Conservation (phyloP, 176 grass and related monocot genomes). For the Leersia perrieri region DNA sequence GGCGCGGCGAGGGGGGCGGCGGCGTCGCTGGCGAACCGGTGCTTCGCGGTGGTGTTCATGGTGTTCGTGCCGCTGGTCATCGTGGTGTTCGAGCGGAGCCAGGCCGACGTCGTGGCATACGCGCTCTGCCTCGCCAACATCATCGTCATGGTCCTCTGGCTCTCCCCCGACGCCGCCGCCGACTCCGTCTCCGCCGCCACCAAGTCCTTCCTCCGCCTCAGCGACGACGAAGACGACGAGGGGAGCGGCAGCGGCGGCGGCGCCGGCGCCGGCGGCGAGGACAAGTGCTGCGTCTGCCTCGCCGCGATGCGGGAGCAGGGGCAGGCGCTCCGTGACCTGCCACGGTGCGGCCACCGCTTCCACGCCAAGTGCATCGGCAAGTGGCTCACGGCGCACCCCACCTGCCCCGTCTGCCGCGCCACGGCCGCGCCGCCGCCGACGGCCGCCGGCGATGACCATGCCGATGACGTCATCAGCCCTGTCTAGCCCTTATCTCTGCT, state of each 20-base stretch:
- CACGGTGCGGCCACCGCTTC: slow-evolving; percentile 59
- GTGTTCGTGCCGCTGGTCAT: slow-evolving; percentile 53
- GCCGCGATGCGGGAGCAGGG: slow-evolving; percentile 49
- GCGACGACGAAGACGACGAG: slow-evolving; percentile 50
- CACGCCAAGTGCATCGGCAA: slow-evolving; percentile 66
- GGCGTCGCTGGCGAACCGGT: slow-evolving; percentile 29
- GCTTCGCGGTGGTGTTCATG: slow-evolving; percentile 55
- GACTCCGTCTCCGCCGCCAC: slow-evolving; percentile 22
- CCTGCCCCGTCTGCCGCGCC: slow-evolving; percentile 64
- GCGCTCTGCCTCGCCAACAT: slow-evolving; percentile 55
- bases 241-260: background rate
- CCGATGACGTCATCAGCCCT: slow-evolving; percentile 37
- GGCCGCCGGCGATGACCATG: background rate
- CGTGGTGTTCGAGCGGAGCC: slow-evolving; percentile 63
- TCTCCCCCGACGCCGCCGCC: slow-evolving; percentile 27
- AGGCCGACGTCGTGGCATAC: slow-evolving; percentile 54
- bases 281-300: slow-evolving; percentile 67
- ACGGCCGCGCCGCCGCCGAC: slow-evolving; percentile 30
- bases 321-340: slow-evolving; percentile 53
- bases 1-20: background rate
- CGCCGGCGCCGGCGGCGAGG: background rate
- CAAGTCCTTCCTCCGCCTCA: slow-evolving; percentile 49
- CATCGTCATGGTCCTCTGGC: slow-evolving; percentile 64
- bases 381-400: slow-evolving; percentile 64
- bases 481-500: slow-evolving; percentile 31